Base-by-base conservation (phyloP, 345 rosid species). In the Pugionium dolabratum region DNA sequence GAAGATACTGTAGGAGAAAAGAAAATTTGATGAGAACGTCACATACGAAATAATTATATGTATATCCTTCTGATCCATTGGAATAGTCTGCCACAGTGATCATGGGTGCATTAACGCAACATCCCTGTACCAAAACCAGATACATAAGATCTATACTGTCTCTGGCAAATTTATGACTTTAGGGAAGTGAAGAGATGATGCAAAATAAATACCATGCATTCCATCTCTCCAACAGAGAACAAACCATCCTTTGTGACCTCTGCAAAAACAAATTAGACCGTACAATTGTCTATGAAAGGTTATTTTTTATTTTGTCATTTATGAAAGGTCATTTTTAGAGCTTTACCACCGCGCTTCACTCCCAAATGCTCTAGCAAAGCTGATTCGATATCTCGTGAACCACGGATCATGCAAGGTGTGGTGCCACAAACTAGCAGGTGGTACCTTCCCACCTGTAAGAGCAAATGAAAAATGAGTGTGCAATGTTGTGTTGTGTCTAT, bases 281-380 rank as follows among this genome's bases (percentile, higher is more conserved):
- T 26, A 36, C 4, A 7, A 10, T 30, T 53, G 25, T 52, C 7
- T 44, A 18, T 18, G 18, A 18, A 18, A 18, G 18, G 18, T 18
- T 18, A 18, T 18, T 18, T 18, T 18, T 18, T 18, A 18, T 18
- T 18, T 18, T 18, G 18, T 18, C 18, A 18, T 18, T 28, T 7
- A 5, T 50, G 45, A 42, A 65, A 51, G 37, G 31, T 59, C 2
- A 9, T 40, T 59, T 39, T 45, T 45, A 73, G 62, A 64, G 53
- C 46, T 77, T 77, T 62, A 88, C 97, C 97, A 75, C 85, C 86
- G 79, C 95, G 99, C 78, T 90, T 83, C 59, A 90, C 96, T 69
- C 96, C 96, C 86, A 94, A 83, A 78, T 90, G 99, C 62, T 88
- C 84, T 71, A 91, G 72, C 56, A 94, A 78, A 65, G 93, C 85